Evolutionary conservation across 257 asterid species (phyloP), one percentile per base, ranked within the genome.

Genomic region (Solanum lignicaule): DNA sequence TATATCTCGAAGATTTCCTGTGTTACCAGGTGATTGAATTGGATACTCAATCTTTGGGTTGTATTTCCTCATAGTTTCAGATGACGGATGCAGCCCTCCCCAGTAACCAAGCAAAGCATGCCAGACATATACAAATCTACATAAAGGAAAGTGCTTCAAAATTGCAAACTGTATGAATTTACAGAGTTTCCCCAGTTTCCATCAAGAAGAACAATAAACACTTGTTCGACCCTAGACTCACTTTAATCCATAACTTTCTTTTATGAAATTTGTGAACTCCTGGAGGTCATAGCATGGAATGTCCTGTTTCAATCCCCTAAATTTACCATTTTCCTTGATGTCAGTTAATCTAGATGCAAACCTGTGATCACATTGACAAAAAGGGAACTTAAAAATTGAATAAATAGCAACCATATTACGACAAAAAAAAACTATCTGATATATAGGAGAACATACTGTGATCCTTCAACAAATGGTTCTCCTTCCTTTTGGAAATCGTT

Each of bases 21-120:
- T 71, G 8, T 90, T 91, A 12, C 98, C 97, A 0, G 94, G 93
- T 7, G 98, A 94, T 48, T 91, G 94, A 16, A 90, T 88, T 0
- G 98, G 95, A 90, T 92, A 94, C 35, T 71, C 90, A 9, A 95
- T 91, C 83, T 86, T 91, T 8, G 97, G 94, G 75, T 92, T 93
- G 94, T 94, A 94, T 36, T 93, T 93, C 68, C 92, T 91, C 86
- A 93, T 83, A 4, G 60, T 66, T 27, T 90, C 91, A 3, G 94
- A 93, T 9, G 90, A 81, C 5, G 94, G 83, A 12, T 48, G 60
- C 23, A 48, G 9, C 60, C 98, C 98, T 1, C 97, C 98, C 98
- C 96, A 94, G 87, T 94, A 95, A 33, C 98, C 98, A 11, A 93
- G 91, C 66, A 94, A 46, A 31, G 98, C 98, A 87, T 93, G 98